A percentile compares a stretch with the other conserved stretches of the same genome.
Evolutionary conservation across 306 rosid species (phyloP).

Genomic region (Urtica urens): DNA sequence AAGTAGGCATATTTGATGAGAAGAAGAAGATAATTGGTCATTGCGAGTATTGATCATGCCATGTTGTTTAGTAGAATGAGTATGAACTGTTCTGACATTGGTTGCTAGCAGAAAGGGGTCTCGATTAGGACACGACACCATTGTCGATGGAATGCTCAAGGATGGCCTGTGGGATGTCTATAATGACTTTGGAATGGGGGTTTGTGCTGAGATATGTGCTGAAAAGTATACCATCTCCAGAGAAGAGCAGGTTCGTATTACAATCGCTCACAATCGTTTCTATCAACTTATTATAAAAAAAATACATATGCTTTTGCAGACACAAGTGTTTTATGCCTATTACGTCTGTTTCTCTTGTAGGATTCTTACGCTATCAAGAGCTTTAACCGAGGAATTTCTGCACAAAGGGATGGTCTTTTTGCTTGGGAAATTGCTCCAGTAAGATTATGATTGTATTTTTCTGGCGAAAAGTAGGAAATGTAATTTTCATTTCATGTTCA

Average conservation of each 20-base stretch:
- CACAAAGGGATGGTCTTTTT: constrained; percentile 55
- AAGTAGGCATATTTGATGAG: no score
- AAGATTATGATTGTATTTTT: constrained; percentile 26
- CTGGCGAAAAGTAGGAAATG: constrained; percentile 3
- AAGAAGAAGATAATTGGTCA: no score
- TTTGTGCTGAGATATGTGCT: constrained; percentile 84
- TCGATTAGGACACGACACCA: constrained; percentile 72
- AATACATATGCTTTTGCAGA: no score
- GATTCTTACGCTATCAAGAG: constrained; percentile 74
- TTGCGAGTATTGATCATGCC: no score
- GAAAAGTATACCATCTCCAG: constrained; percentile 49
- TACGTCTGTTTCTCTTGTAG: constrained; percentile 23
- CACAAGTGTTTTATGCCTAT: neutral
- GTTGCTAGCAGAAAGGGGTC: constrained; percentile 62
- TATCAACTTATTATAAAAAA: no score
- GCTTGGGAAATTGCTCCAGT: constrained; percentile 91
- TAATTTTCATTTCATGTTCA: neutral
- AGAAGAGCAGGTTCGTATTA: constrained; percentile 95
- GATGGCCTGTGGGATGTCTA: constrained; percentile 98
- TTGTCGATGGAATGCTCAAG: constrained; percentile 82
- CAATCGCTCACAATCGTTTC: no score
- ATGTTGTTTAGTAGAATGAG: neutral
- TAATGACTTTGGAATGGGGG: constrained; percentile 80
- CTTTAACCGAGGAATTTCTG: constrained; percentile 73
- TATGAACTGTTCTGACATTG: constrained; percentile 4